Evolutionary conservation across 2,329 filamentous ascomycete genomes (phyloP).

Genomic region (Diaporthe caulivora): DNA sequence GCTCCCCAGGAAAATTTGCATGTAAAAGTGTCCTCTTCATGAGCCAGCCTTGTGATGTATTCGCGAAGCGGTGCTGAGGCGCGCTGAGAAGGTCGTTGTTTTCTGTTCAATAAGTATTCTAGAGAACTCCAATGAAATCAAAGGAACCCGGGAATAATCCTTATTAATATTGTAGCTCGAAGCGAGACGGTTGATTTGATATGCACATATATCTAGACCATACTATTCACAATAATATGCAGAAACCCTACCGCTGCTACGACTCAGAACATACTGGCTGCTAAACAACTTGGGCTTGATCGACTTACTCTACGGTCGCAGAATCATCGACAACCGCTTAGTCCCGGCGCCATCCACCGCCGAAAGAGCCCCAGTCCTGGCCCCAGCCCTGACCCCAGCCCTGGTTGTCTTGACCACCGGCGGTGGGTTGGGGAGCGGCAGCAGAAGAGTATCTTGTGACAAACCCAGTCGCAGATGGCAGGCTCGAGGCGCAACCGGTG

Average conservation of each 20-base stretch:
- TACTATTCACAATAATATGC: not conserved
- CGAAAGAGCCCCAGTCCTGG: slow-evolving; percentile 15
- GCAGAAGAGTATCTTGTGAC: slow-evolving; percentile 20
- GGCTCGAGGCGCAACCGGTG: not conserved
- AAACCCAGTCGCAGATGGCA: not conserved
- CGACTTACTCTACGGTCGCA: not conserved
- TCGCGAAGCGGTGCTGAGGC: not conserved
- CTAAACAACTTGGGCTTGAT: not conserved
- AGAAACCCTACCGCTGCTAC: not conserved
- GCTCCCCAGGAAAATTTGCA: too few relatives aligned
- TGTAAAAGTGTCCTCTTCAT: not conserved
- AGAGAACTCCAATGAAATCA: not conserved
- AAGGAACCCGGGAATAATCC: too few relatives aligned
- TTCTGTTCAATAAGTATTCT: not conserved
- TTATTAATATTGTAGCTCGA: too few relatives aligned
- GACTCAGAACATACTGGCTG: not conserved
- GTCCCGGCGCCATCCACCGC: slow-evolving; percentile 6
- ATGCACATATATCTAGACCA: not conserved
- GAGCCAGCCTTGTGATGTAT: too few relatives aligned
- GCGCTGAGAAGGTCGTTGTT: not conserved
- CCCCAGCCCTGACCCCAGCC: slow-evolving; percentile 19
- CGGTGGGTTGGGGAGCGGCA: slow-evolving; percentile 9
- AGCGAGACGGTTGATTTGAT: not conserved
- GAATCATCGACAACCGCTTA: not conserved
- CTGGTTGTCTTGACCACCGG: not conserved